Evolutionary conservation across 148 eudicot species (phyloP).

Genomic region (Chenopodium suecicum): DNA sequence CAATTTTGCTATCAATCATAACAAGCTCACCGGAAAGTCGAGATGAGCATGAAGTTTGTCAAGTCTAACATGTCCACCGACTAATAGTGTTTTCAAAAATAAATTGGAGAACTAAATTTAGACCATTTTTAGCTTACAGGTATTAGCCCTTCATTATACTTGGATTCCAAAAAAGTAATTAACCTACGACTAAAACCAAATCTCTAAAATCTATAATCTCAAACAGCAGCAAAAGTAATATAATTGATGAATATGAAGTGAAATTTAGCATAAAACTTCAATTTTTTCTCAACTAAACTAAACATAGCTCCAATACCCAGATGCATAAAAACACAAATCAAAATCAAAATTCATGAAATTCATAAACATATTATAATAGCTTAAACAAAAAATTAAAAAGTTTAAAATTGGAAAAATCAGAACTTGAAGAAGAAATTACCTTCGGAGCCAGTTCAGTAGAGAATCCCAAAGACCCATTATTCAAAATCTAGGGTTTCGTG

Average conservation of each 20-base stretch:
- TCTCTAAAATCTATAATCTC: neutral
- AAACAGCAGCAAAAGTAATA: neutral
- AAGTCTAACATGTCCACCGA: neutral
- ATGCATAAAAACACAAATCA: neutral
- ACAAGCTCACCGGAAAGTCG: neutral
- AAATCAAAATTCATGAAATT: neutral
- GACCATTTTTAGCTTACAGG: neutral
- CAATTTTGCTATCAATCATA: neutral
- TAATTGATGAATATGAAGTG: neutral
- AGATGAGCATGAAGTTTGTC: neutral
- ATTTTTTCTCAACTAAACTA: neutral
- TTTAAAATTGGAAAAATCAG: neutral
- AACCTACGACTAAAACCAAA: neutral
- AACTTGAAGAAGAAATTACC: slow-evolving; percentile 33
- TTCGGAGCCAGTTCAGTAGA: slow-evolving; percentile 78
- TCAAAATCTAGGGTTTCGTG: neutral
- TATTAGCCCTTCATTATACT: neutral
- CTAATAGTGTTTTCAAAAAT: neutral
- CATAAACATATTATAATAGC: neutral
- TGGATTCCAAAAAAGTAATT: neutral
- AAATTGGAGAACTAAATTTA: neutral
- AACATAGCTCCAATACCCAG: neutral
- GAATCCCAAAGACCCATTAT: slow-evolving; percentile 74
- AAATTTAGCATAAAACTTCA: neutral
- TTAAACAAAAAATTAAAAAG: neutral